Evolutionary conservation across 2,329 filamentous ascomycete species (phyloP).

Genomic region (Rhynchosporium secalis): DNA sequence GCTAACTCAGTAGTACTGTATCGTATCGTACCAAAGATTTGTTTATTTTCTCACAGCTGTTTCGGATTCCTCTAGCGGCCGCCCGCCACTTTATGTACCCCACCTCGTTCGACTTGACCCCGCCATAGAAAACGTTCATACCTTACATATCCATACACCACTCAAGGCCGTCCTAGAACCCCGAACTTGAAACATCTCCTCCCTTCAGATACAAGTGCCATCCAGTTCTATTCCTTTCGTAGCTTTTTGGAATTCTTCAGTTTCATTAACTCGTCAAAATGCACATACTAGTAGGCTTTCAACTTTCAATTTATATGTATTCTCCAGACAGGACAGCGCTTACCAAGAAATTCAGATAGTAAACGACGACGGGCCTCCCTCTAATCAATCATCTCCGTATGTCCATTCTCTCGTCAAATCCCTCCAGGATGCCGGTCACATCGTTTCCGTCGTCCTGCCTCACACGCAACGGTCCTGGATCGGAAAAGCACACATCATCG

Average conservation of each 20-base stretch:
- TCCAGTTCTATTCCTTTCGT: not conserved
- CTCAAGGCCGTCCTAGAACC: conserved; percentile 14
- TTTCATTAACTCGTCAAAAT: conserved; percentile 38
- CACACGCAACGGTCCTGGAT: conserved; percentile 96
- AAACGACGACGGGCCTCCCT: conserved; percentile 82
- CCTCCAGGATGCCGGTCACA: conserved; percentile 74
- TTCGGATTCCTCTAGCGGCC: conserved; percentile 5
- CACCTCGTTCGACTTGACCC: conserved; percentile 1
- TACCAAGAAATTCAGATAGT: conserved; percentile 46
- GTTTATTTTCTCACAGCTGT: too few relatives aligned
- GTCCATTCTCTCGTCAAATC: conserved; percentile 71
- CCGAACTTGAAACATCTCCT: not conserved
- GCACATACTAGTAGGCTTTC: conserved; percentile 52
- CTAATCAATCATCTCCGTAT: conserved; percentile 75
- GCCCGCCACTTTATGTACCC: not conserved
- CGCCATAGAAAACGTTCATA: conserved; percentile 9
- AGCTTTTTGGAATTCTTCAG: not conserved
- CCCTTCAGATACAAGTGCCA: not conserved
- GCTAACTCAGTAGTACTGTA: too few relatives aligned
- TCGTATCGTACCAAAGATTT: too few relatives aligned
- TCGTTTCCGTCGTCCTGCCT: conserved; percentile 88
- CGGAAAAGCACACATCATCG: conserved; percentile 95
- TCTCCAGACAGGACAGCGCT: not conserved
- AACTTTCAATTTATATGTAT: not conserved
- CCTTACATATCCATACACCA: not conserved